Percentiles rank a stretch among this genome's conserved stretches.
Conservation (phyloP, 2,329 filamentous ascomycete species). For the Sarocladium brachiariae region DNA sequence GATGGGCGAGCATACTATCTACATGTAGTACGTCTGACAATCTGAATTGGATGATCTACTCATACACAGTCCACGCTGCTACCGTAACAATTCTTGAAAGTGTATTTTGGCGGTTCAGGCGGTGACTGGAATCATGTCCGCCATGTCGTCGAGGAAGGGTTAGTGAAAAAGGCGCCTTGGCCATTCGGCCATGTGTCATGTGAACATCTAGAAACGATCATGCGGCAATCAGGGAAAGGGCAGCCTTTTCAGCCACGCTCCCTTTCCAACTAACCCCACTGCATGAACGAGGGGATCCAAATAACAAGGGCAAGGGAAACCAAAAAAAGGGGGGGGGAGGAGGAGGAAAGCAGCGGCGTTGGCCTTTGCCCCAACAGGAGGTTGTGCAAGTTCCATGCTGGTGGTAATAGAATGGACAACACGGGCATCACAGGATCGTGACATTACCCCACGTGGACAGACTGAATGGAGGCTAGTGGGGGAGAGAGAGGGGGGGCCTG, state of each 20-base stretch:
- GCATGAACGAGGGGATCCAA: constrained; percentile 3
- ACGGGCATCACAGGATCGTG: constrained; percentile 1
- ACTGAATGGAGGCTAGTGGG: constrained; percentile 8
- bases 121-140: neutral
- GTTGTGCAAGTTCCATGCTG: neutral
- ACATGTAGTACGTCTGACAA: too few relatives aligned
- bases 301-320: too few relatives aligned
- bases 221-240: neutral
- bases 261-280: neutral
- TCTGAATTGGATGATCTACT: neutral
- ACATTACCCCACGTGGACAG: constrained; percentile 9
- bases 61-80: neutral
- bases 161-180: too few relatives aligned
- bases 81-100: neutral
- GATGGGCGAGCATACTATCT: too few relatives aligned
- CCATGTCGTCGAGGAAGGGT: too few relatives aligned
- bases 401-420: neutral
- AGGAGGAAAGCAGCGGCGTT: neutral
- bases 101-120: constrained; percentile 1
- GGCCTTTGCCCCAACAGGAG: neutral
- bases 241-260: neutral
- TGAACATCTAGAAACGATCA: constrained; percentile 1
- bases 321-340: neutral
- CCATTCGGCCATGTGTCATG: constrained; percentile 1
- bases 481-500: too few relatives aligned